phyloP scores from a whole-genome alignment of 2,329 filamentous ascomycete genomes.

The Capronia epimyces region DNA sequence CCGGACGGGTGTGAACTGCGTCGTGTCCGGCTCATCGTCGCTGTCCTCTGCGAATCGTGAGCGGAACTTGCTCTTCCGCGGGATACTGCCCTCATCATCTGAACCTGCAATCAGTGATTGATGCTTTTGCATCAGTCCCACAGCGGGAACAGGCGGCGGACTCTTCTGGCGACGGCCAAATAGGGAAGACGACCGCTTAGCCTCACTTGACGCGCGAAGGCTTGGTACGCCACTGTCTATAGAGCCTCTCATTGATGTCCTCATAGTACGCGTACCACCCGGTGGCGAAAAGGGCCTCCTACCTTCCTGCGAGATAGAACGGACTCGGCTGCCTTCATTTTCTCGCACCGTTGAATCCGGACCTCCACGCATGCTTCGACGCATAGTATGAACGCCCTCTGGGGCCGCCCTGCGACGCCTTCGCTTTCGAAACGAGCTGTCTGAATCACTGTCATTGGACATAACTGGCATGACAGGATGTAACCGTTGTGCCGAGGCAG shows the following conservation, averaged over 20 bases:
- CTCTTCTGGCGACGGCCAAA: constrained; percentile 35
- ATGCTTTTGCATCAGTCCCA: constrained; percentile 26
- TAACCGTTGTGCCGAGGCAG: constrained; percentile 3
- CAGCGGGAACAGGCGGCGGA: constrained; percentile 33
- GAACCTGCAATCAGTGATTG: constrained; percentile 54
- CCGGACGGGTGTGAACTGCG: constrained; percentile 49
- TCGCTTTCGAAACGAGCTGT: constrained; percentile 72
- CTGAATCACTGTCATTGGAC: constrained; percentile 59
- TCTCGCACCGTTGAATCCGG: constrained; percentile 38
- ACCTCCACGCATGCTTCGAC: constrained; percentile 63
- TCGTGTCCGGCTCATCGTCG: constrained; percentile 58
- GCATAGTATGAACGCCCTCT: constrained; percentile 56
- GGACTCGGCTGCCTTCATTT: constrained; percentile 43
- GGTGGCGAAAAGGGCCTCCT: constrained; percentile 64
- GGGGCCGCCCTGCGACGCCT: constrained; percentile 41
- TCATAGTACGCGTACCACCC: constrained; percentile 40
- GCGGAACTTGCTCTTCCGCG: constrained; percentile 37
- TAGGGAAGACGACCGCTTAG: constrained; percentile 38
- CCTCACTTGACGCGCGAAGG: constrained; percentile 22
- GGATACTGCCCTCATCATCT: constrained; percentile 54
- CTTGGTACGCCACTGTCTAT: constrained; percentile 35
- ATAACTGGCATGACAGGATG: constrained; percentile 6
- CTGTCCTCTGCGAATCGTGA: constrained; percentile 68
- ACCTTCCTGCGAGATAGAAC: constrained; percentile 36
- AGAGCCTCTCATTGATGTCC: constrained; percentile 48